These are phyloP conservation scores for Phallus indusiatus DNA, from an alignment of 768 basidiomycete genomes.

Conservation along the genomic window DNA sequence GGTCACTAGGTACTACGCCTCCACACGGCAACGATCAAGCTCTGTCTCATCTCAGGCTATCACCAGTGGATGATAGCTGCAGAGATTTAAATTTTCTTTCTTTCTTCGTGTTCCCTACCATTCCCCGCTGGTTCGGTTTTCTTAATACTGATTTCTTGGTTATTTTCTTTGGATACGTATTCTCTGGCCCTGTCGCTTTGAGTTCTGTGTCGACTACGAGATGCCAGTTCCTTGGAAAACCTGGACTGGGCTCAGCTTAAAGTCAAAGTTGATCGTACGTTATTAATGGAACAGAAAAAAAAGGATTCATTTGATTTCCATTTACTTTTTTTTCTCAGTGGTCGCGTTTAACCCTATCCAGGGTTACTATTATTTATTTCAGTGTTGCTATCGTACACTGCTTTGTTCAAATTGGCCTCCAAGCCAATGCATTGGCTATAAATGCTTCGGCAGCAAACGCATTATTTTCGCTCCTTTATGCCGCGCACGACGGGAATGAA, in stretches of 20 bases:
- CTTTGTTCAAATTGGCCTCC: conserved; percentile 56
- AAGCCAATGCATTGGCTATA: conserved; percentile 55
- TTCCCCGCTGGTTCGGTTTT: neutral
- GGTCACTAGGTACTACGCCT: too few species aligned
- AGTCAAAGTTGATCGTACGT: conserved; percentile 42
- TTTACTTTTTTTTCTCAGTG: conserved; percentile 33
- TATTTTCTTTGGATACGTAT: neutral
- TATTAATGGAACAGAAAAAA: neutral
- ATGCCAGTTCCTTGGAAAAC: neutral
- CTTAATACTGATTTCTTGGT: neutral
- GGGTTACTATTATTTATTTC: conserved; percentile 56
- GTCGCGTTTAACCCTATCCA: conserved; percentile 61
- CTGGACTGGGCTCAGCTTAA: conserved; percentile 13
- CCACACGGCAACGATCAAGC: too few species aligned
- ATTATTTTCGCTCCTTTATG: conserved; percentile 20
- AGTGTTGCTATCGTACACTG: conserved; percentile 59
- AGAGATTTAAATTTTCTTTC: neutral
- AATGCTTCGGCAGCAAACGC: conserved; percentile 50
- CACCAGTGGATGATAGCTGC: neutral
- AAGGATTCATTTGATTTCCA: neutral
- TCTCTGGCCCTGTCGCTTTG: neutral
- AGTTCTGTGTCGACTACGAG: neutral
- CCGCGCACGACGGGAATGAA: conserved; percentile 27
- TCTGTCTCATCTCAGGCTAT: neutral
- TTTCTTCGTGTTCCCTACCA: neutral